phyloP scores from a whole-genome alignment of 1,284 basidiomycete genomes.

The Ceratobasidium sp. region DNA sequence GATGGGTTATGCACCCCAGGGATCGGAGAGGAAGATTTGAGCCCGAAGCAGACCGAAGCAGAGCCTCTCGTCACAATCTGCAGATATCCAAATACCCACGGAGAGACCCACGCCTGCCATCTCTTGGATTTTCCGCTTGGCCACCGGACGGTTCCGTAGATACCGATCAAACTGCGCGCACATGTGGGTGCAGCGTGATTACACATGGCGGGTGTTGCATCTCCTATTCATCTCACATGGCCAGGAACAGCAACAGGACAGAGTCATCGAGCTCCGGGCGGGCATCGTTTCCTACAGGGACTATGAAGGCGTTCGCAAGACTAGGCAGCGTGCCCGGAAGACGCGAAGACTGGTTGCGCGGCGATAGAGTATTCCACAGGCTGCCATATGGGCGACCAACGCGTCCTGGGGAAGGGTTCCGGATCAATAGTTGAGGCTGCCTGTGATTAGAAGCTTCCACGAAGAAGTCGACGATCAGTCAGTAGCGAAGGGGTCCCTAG shows the following conservation, averaged over 20 bases:
- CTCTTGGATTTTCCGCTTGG: constrained; percentile 10
- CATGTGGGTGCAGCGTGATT: constrained; percentile 23
- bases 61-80: constrained; percentile 11
- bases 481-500: constrained; percentile 33
- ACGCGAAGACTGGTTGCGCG: constrained; percentile 8
- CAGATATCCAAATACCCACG: constrained; percentile 25
- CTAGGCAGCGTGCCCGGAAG: constrained; percentile 14
- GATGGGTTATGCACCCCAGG: neutral
- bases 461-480: constrained; percentile 27
- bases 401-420: constrained; percentile 7
- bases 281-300: constrained; percentile 8
- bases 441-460: constrained; percentile 39
- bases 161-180: constrained; percentile 21
- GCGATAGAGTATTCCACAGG: constrained; percentile 1
- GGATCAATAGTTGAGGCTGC: constrained; percentile 27
- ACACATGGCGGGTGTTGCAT: constrained; percentile 4
- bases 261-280: neutral
- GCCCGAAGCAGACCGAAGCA: constrained; percentile 22
- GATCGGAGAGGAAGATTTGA: constrained; percentile 1
- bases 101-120: constrained; percentile 27
- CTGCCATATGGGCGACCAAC: neutral
- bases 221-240: constrained; percentile 13
- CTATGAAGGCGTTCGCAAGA: neutral
- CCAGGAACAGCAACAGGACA: neutral
- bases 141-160: constrained; percentile 25